Evolutionary conservation across 108 stramenopile species (phyloP).

Genomic region (Stephanodiscus triporus): DNA sequence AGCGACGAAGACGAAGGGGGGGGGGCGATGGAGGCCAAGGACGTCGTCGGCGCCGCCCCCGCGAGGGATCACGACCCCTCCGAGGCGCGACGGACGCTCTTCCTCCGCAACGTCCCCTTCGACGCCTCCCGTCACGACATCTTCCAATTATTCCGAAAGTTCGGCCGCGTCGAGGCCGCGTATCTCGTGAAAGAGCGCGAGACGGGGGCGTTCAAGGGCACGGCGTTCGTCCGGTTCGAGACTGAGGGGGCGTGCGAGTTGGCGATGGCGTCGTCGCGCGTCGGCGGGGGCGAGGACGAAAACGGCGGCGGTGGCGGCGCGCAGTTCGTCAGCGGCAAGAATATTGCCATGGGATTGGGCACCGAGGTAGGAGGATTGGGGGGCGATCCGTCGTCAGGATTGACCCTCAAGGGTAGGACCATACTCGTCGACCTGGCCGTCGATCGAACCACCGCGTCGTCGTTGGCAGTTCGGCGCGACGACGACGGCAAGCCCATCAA

Average conservation of each 20-base stretch:
- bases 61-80: slow-evolving; percentile 22
- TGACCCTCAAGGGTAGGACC: slow-evolving; percentile 66
- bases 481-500: slow-evolving; percentile 60
- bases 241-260: slow-evolving; percentile 17
- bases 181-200: slow-evolving; percentile 89
- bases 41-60: slow-evolving; percentile 38
- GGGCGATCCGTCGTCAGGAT: slow-evolving; percentile 22
- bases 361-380: not conserved
- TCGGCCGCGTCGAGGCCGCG: slow-evolving; percentile 83
- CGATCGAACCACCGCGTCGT: slow-evolving; percentile 74
- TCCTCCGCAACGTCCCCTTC: slow-evolving; percentile 96
- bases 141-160: slow-evolving; percentile 77
- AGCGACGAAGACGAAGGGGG: slow-evolving; percentile 41
- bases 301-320: not conserved
- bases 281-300: not conserved
- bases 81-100: slow-evolving; percentile 72
- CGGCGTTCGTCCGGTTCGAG: slow-evolving; percentile 90
- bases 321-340: slow-evolving; percentile 42
- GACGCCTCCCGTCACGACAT: slow-evolving; percentile 90
- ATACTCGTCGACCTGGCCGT: slow-evolving; percentile 81
- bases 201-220: slow-evolving; percentile 80
- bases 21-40: slow-evolving; percentile 25
- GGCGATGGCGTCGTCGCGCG: slow-evolving; percentile 42
- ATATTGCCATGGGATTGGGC: slow-evolving; percentile 38
- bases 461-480: slow-evolving; percentile 70